Percentiles rank a stretch among this genome's conserved stretches.
phyloP scores from a whole-genome alignment of 768 basidiomycete species.

The Hericium erinaceus region DNA sequence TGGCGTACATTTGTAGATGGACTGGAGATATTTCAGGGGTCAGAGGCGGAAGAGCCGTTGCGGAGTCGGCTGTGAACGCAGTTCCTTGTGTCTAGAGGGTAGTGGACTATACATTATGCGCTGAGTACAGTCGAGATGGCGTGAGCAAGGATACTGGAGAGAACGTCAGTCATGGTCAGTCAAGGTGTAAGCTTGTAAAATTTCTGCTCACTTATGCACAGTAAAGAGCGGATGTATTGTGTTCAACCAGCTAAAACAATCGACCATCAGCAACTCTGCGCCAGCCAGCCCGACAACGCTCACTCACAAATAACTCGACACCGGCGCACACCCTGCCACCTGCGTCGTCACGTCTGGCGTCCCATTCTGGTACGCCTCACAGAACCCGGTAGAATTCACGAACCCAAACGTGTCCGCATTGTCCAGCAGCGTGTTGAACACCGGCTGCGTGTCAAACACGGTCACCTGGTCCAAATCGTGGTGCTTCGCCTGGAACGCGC shows the following conservation, averaged over 20 bases:
- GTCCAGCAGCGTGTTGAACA: constrained; percentile 52
- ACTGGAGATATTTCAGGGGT: background rate
- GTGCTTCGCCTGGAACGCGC: constrained; percentile 32
- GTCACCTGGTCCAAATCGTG: constrained; percentile 34
- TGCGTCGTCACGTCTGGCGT: constrained; percentile 45
- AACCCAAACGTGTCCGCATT: constrained; percentile 44
- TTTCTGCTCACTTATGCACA: constrained; percentile 39
- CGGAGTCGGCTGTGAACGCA: background rate
- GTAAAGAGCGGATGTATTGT: constrained; percentile 52
- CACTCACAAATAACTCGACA: constrained; percentile 56
- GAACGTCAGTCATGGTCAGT: no score
- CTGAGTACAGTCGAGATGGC: background rate
- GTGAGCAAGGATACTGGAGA: background rate
- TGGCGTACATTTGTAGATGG: background rate
- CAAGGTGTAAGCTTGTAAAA: no score
- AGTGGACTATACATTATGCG: background rate
- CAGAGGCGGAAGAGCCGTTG: background rate
- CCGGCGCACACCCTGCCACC: constrained; percentile 48
- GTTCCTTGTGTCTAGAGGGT: no score
- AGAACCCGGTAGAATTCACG: constrained; percentile 49
- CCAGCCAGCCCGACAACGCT: background rate
- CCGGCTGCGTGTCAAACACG: constrained; percentile 45
- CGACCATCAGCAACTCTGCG: no score
- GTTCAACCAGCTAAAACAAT: constrained; percentile 44
- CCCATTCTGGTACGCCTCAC: constrained; percentile 50